Percentiles rank a stretch among this genome's conserved stretches.
These are phyloP conservation scores for Solanum rostratum DNA, from an alignment of 257 asterid species.

Conservation along the genomic window DNA sequence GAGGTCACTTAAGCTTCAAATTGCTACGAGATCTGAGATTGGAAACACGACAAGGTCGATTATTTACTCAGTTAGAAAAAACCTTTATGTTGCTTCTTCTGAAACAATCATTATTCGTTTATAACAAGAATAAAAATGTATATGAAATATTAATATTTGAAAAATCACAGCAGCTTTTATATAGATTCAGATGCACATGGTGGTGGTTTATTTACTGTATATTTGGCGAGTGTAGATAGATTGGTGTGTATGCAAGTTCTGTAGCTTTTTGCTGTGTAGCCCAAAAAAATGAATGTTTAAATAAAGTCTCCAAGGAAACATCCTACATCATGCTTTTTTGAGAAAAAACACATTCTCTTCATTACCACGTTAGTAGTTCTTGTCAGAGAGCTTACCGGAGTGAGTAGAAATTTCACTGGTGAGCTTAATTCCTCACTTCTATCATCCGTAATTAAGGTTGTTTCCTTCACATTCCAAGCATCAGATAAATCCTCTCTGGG, in stretches of 20 bases:
- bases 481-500: constrained; percentile 5
- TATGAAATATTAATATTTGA: neutral
- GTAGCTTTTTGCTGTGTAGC: neutral
- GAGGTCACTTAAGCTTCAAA: neutral
- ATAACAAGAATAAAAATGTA: neutral
- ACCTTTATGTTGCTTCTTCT: neutral
- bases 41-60: neutral
- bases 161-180: neutral
- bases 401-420: constrained; percentile 6
- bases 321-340: neutral
- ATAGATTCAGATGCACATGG: neutral
- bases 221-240: neutral
- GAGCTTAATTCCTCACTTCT: constrained; percentile 17
- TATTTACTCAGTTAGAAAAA: neutral
- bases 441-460: constrained; percentile 1
- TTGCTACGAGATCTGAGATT: neutral
- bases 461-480: constrained; percentile 6
- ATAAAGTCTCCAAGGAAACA: neutral
- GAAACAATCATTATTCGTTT: neutral
- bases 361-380: neutral
- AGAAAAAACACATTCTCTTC: neutral
- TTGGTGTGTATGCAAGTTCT: neutral
- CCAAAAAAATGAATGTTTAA: neutral
- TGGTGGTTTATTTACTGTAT: neutral
- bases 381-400: constrained; percentile 31